phyloP scores from a whole-genome alignment of 306 rosid species.

The Cucurbita moschata region DNA sequence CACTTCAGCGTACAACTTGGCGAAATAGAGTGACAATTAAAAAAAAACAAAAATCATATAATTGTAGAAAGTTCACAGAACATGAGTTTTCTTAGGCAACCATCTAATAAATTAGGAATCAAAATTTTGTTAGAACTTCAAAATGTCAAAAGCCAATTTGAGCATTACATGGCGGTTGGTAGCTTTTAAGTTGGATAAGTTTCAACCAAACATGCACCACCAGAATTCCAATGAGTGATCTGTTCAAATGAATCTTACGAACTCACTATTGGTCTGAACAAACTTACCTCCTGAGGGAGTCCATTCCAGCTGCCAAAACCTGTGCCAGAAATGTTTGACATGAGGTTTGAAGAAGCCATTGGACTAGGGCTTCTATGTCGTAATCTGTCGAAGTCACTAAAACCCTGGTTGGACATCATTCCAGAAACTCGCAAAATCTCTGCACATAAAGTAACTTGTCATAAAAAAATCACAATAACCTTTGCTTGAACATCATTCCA shows the following conservation, averaged over 20 bases:
- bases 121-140: neutral
- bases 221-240: neutral
- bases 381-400: conserved; percentile 86
- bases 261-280: neutral
- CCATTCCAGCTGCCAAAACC: conserved; percentile 86
- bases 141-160: neutral
- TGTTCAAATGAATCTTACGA: neutral
- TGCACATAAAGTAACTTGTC: neutral
- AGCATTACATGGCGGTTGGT: neutral
- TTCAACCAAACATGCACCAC: neutral
- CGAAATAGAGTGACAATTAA: neutral
- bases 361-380: conserved; percentile 99
- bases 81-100: neutral
- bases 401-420: conserved; percentile 96
- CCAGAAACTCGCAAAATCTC: conserved; percentile 82
- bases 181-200: neutral
- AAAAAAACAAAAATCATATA: neutral
- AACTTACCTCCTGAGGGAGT: conserved; percentile 71
- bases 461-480: conserved; percentile 60
- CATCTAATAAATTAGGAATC: neutral
- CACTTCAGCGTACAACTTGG: neutral
- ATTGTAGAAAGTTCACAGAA: neutral
- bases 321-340: conserved; percentile 66
- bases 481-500: conserved; percentile 87
- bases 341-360: conserved; percentile 84